Evolutionary conservation across 257 asterid species (phyloP).

Genomic region (Solanum lignicaule): DNA sequence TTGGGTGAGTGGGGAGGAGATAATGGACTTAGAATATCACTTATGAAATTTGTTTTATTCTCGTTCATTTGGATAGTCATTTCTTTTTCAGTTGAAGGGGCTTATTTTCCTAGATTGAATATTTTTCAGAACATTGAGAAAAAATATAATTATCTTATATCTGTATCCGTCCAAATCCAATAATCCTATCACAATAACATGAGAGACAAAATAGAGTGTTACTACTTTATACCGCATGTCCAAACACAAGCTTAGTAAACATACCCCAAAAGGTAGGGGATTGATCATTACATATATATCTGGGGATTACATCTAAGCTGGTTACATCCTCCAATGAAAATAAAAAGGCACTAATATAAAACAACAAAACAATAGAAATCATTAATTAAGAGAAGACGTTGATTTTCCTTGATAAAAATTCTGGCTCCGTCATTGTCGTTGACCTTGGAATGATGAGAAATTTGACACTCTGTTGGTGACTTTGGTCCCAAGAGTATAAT

Average conservation of each 20-base stretch:
- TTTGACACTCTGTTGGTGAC: conserved; percentile 6
- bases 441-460: not conserved
- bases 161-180: not conserved
- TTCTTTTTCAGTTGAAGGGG: not conserved
- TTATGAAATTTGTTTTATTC: too few species aligned
- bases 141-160: not conserved
- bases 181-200: not conserved
- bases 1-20: not conserved
- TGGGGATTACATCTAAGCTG: not conserved
- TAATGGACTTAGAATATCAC: not conserved
- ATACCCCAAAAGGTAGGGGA: not conserved
- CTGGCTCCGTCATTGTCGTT: not conserved
- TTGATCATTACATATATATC: not conserved
- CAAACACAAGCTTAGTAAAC: too few species aligned
- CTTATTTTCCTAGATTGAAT: not conserved
- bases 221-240: not conserved
- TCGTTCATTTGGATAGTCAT: too few species aligned
- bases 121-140: not conserved
- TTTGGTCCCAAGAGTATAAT: conserved; percentile 9
- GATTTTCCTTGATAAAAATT: not conserved
- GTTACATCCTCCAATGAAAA: not conserved
- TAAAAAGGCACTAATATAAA: not conserved
- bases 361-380: not conserved
- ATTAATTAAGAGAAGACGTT: not conserved
- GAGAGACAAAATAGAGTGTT: not conserved